phyloP scores from a whole-genome alignment of 148 eudicot species.

The Simmondsia chinensis region DNA sequence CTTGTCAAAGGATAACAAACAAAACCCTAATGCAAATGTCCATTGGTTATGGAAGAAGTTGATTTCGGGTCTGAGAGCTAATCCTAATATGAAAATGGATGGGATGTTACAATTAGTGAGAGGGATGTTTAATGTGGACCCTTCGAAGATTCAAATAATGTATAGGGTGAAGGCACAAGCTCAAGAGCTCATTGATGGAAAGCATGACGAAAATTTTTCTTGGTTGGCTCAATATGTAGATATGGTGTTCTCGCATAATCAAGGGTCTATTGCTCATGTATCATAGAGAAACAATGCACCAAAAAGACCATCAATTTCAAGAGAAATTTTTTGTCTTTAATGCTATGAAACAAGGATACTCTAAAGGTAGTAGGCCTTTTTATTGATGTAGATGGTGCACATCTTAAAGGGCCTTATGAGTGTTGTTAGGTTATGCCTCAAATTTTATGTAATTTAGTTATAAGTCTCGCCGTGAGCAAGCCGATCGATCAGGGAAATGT shows the following conservation, averaged over 20 bases:
- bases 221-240: neutral
- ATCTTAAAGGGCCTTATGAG: too few relatives aligned
- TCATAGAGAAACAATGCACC: neutral
- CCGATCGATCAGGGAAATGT: too few relatives aligned
- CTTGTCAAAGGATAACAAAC: neutral
- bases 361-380: neutral
- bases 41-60: neutral
- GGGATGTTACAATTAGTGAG: neutral
- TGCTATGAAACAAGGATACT: neutral
- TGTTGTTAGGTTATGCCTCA: too few relatives aligned
- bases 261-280: neutral
- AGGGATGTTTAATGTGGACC: neutral
- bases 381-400: too few relatives aligned
- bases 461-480: too few relatives aligned
- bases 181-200: neutral
- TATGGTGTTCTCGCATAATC: neutral
- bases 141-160: neutral
- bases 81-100: neutral
- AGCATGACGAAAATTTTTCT: neutral
- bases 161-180: neutral
- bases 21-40: neutral
- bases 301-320: neutral
- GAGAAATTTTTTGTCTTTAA: neutral
- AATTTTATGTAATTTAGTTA: too few relatives aligned
- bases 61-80: neutral